These are phyloP conservation scores for Seiridium cupressi DNA, from an alignment of 2,329 filamentous ascomycete genomes.

Conservation along the genomic window DNA sequence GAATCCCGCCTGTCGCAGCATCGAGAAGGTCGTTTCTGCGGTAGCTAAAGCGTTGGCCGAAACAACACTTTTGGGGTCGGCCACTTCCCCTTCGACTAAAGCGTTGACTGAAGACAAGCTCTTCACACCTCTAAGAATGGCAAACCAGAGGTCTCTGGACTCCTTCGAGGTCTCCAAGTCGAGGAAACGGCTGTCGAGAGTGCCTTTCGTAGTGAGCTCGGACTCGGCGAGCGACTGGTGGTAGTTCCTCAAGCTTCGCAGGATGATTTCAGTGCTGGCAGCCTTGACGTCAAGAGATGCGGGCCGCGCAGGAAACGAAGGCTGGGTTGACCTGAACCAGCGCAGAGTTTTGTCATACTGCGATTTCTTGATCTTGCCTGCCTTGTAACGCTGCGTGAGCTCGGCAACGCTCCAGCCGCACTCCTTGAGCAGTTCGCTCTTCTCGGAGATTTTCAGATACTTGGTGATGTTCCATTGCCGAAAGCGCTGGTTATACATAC, in stretches of 20 bases:
- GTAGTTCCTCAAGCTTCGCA: neutral
- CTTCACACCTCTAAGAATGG: neutral
- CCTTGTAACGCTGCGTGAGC: neutral
- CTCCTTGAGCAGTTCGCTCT: neutral
- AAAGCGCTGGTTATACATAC: conserved; percentile 7
- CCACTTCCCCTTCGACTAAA: neutral
- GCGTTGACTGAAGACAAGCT: neutral
- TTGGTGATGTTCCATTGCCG: neutral
- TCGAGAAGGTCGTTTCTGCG: neutral
- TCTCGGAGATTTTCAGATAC: neutral
- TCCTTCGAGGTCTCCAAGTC: neutral
- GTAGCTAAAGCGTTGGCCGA: neutral
- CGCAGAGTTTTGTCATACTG: conserved; percentile 3
- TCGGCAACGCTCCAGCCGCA: neutral
- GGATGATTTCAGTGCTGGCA: neutral
- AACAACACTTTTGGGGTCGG: neutral
- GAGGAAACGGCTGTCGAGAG: neutral
- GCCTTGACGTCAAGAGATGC: neutral
- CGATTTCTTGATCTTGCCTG: neutral
- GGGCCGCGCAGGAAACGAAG: neutral
- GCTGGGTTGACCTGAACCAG: neutral
- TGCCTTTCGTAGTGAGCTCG: neutral
- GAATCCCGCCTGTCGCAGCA: neutral
- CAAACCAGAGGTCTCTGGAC: conserved; percentile 1
- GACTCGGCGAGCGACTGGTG: neutral